Percentiles rank a stretch among this genome's conserved stretches.
Evolutionary conservation across 164 flowering plant genomes (phyloP).

Genomic region (Brasenia schreberi): DNA sequence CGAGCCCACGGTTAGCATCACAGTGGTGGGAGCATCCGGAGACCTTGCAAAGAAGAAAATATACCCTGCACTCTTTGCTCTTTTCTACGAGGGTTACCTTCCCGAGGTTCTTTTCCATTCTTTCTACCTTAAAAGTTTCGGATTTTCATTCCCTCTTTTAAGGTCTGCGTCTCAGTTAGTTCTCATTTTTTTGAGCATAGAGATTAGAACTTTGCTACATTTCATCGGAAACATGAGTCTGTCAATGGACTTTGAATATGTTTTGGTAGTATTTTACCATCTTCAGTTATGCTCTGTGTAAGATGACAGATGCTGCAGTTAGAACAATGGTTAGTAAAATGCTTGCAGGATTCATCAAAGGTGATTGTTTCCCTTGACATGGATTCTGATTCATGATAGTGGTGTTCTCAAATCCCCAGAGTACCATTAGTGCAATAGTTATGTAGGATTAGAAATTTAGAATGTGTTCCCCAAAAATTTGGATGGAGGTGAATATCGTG

Average conservation of each 20-base stretch:
- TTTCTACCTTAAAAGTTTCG: background rate
- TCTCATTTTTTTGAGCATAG: background rate
- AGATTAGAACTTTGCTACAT: background rate
- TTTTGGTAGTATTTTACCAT: slow-evolving; percentile 67
- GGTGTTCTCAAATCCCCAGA: background rate
- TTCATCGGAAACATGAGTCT: background rate
- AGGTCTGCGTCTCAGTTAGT: background rate
- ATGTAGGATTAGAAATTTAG: background rate
- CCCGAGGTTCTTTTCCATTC: slow-evolving; percentile 40
- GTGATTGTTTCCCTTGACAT: slow-evolving; percentile 15
- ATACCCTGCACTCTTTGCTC: slow-evolving; percentile 91
- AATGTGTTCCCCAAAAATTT: too few relatives aligned
- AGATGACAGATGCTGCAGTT: slow-evolving; percentile 89
- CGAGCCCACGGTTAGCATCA: slow-evolving; percentile 62
- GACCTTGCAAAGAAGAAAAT: slow-evolving; percentile 97
- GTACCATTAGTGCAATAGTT: background rate
- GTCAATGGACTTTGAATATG: background rate
- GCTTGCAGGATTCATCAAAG: slow-evolving; percentile 85
- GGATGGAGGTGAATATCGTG: too few relatives aligned
- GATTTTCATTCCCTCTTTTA: too few relatives aligned
- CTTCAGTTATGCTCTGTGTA: slow-evolving; percentile 88
- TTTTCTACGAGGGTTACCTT: slow-evolving; percentile 69
- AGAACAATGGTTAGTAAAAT: slow-evolving; percentile 86
- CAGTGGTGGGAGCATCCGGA: slow-evolving; percentile 97
- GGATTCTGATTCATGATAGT: background rate